A percentile compares a stretch with the other conserved stretches of the same genome.
Conservation (phyloP, 306 rosid species). For the Casuarina cunninghamiana region DNA sequence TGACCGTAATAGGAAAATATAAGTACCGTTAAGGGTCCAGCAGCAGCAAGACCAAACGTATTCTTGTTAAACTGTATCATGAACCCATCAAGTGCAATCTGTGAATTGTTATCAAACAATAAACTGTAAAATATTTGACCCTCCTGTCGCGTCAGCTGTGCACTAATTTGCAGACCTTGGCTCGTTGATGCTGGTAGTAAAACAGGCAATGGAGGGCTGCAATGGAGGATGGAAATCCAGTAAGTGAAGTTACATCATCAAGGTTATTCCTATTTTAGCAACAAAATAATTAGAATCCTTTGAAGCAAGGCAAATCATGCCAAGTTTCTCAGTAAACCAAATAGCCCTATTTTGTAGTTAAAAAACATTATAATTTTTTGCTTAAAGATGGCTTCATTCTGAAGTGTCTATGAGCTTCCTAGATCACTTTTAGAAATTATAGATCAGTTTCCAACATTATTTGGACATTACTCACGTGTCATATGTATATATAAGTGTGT, state of each 20-base stretch:
- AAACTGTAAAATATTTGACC: conserved; percentile 84
- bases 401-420: background rate
- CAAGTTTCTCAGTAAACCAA: conserved; percentile 9
- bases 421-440: background rate
- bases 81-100: conserved; percentile 84
- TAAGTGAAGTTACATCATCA: conserved; percentile 15
- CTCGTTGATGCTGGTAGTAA: conserved; percentile 78
- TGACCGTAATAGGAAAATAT: background rate
- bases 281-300: conserved; percentile 19
- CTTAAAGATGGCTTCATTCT: background rate
- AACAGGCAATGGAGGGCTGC: conserved; percentile 87
- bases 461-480: background rate
- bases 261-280: background rate
- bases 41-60: conserved; percentile 93
- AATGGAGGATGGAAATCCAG: conserved; percentile 32
- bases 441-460: background rate
- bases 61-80: conserved; percentile 99
- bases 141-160: conserved; percentile 70
- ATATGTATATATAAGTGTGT: too few relatives aligned
- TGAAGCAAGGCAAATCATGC: conserved; percentile 7
- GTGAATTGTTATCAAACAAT: conserved; percentile 82
- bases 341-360: background rate
- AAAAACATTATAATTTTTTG: background rate
- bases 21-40: conserved; percentile 83
- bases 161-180: conserved; percentile 97